phyloP scores from a whole-genome alignment of 2,329 filamentous ascomycete genomes.

The Fusarium sp. region DNA sequence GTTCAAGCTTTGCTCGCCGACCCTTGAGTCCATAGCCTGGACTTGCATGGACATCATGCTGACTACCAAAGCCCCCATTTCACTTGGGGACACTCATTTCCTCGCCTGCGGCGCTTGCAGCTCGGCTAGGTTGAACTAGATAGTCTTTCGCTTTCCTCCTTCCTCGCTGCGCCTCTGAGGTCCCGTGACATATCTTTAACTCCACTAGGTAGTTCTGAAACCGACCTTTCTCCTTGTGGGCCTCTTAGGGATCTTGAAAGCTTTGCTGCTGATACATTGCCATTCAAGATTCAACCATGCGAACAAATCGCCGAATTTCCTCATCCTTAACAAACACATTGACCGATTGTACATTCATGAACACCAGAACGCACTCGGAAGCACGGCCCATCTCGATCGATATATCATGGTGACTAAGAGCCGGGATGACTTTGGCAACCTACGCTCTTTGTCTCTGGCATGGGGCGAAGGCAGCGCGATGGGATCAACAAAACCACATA shows the following conservation, averaged over 20 bases:
- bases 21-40: constrained; percentile 21
- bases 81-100: background rate
- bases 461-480: constrained; percentile 10
- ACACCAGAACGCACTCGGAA: fast-evolving
- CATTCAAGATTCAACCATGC: fast-evolving
- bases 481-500: no score
- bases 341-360: constrained; percentile 11
- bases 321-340: background rate
- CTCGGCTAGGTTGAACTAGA: background rate
- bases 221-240: background rate
- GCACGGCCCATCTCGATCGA: background rate
- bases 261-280: background rate
- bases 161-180: constrained; percentile 1
- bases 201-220: background rate
- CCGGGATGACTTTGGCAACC: constrained; percentile 8
- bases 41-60: background rate
- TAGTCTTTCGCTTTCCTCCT: background rate
- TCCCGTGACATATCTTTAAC: background rate
- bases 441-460: constrained; percentile 22
- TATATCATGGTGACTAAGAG: no score
- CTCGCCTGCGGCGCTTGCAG: background rate
- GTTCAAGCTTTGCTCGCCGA: constrained; percentile 7
- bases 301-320: background rate
- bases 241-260: background rate
- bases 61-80: background rate